Evolutionary conservation across 257 asterid species (phyloP).

Genomic region (Plantago major): DNA sequence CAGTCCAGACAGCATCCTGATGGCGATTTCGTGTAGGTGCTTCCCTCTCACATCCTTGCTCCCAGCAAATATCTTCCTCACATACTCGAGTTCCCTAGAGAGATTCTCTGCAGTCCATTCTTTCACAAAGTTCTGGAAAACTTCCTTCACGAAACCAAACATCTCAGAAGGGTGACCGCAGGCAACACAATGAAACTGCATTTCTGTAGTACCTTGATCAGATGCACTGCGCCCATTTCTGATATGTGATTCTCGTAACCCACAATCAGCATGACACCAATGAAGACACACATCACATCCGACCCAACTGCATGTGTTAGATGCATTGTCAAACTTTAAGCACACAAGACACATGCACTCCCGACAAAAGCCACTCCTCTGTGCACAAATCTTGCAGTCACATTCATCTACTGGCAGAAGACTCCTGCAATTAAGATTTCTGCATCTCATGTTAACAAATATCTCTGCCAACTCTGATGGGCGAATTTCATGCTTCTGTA

Average conservation of each 20-base stretch:
- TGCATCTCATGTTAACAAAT: conserved; percentile 71
- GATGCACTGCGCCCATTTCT: conserved; percentile 71
- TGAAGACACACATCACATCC: conserved; percentile 96
- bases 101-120: conserved; percentile 88
- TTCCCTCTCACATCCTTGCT: conserved; percentile 86
- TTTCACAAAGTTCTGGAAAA: conserved; percentile 72
- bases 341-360: conserved; percentile 98
- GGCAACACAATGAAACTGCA: conserved; percentile 97
- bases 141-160: conserved; percentile 98
- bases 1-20: conserved; percentile 57
- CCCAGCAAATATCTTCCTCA: conserved; percentile 58
- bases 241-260: conserved; percentile 68
- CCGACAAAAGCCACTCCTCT: conserved; percentile 77
- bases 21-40: conserved; percentile 55
- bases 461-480: conserved; percentile 75
- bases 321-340: conserved; percentile 87
- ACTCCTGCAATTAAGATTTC: conserved; percentile 66
- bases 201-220: conserved; percentile 68
- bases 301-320: conserved; percentile 97
- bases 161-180: conserved; percentile 97
- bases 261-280: conserved; percentile 99
- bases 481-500: conserved; percentile 39
- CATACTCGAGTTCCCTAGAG: conserved; percentile 74
- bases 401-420: conserved; percentile 86
- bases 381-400: conserved; percentile 77